Conservation (phyloP, 1,284 basidiomycete species). For the Marasmius oreades region DNA sequence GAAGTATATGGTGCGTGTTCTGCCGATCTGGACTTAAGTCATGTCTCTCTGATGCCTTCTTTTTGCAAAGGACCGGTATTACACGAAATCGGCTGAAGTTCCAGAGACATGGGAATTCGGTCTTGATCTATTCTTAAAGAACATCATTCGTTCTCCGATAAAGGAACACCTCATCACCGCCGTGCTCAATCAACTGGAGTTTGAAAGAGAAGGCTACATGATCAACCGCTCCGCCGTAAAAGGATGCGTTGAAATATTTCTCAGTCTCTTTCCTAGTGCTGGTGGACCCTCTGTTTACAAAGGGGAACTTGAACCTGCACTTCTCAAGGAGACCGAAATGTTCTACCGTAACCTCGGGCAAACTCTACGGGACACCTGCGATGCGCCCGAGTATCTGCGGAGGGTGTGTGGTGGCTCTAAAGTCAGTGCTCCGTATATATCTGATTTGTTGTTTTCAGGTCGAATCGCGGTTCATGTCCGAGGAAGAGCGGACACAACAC, state of each 20-base stretch:
- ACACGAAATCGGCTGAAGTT: constrained; percentile 68
- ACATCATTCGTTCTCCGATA: constrained; percentile 84
- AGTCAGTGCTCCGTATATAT: constrained; percentile 3
- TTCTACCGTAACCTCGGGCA: constrained; percentile 84
- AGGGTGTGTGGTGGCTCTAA: constrained; percentile 57
- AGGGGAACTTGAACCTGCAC: constrained; percentile 80
- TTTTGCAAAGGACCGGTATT: constrained; percentile 78
- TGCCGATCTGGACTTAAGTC: constrained; percentile 4
- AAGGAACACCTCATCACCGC: constrained; percentile 80
- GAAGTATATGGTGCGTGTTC: constrained; percentile 85
- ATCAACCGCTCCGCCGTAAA: constrained; percentile 92
- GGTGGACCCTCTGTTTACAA: constrained; percentile 73
- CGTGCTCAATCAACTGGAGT: constrained; percentile 83
- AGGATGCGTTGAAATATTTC: constrained; percentile 86
- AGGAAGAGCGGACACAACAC: constrained; percentile 85
- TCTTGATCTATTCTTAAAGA: constrained; percentile 79
- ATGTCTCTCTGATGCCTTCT: constrained; percentile 5
- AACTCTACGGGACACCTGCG: constrained; percentile 67
- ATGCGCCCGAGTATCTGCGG: constrained; percentile 81
- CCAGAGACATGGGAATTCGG: constrained; percentile 85
- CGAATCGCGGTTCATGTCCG: constrained; percentile 80
- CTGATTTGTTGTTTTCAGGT: constrained; percentile 49
- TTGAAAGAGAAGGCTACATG: constrained; percentile 88
- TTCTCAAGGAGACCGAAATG: constrained; percentile 73
- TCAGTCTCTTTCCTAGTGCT: constrained; percentile 57